Evolutionary conservation across 495 filamentous ascomycete genomes (phyloP).

Genomic region (Collariella sp.): DNA sequence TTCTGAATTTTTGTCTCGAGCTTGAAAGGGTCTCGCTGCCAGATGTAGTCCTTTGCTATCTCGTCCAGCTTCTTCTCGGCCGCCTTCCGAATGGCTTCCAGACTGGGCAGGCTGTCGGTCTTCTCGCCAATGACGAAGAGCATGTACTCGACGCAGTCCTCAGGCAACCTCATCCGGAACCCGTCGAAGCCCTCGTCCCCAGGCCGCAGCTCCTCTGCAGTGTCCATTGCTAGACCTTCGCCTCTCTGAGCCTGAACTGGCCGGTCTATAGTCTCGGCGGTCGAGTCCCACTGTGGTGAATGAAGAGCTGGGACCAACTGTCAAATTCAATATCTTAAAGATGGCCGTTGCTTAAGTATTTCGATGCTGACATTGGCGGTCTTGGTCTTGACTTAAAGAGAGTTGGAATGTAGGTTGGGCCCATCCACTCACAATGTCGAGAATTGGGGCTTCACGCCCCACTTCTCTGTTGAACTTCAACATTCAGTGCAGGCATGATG

Average conservation of each 20-base stretch:
- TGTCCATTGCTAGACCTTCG: slow-evolving; percentile 12
- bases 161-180: slow-evolving; percentile 68
- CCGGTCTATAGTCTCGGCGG: too few relatives aligned
- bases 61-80: slow-evolving; percentile 53
- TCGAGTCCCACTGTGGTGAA: too few relatives aligned
- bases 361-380: too few relatives aligned
- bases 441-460: too few relatives aligned
- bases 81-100: slow-evolving; percentile 63
- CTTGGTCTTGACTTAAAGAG: too few relatives aligned
- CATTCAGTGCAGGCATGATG: too few relatives aligned
- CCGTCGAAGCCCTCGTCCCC: slow-evolving; percentile 45
- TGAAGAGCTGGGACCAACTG: too few relatives aligned
- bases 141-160: slow-evolving; percentile 82
- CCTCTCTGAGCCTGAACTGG: neutral
- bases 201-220: slow-evolving; percentile 17
- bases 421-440: too few relatives aligned
- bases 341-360: too few relatives aligned
- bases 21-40: slow-evolving; percentile 77
- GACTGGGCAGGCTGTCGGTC: slow-evolving; percentile 41
- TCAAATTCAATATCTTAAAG: too few relatives aligned
- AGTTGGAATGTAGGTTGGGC: too few relatives aligned
- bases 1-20: slow-evolving; percentile 50
- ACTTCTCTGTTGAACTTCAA: too few relatives aligned
- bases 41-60: slow-evolving; percentile 77
- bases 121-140: slow-evolving; percentile 60